Evolutionary conservation across 352 stramenopile species (phyloP).

Genomic region (Pythium utonaiense): DNA sequence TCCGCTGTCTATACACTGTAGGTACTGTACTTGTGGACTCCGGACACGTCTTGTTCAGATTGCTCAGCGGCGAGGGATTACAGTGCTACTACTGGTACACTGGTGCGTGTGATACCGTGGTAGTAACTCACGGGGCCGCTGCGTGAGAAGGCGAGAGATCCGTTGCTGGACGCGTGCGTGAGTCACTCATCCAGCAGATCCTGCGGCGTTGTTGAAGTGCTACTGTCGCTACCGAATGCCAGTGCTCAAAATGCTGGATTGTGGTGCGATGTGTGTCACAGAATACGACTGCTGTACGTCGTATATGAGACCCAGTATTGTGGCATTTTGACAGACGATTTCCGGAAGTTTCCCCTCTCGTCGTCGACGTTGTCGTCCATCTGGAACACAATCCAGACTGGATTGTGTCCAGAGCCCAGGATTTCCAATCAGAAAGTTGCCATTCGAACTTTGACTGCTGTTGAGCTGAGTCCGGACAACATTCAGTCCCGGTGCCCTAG

Average conservation of each 20-base stretch:
- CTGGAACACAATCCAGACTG: too few relatives aligned
- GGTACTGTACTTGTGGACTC: not conserved
- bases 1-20: not conserved
- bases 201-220: not conserved
- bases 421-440: not conserved
- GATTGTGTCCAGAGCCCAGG: not conserved
- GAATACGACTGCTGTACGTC: too few relatives aligned
- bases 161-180: not conserved
- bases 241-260: too few relatives aligned
- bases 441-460: too few relatives aligned
- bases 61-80: not conserved
- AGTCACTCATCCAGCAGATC: not conserved
- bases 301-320: not conserved
- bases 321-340: not conserved
- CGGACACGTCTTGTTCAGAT: not conserved
- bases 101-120: too few relatives aligned
- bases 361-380: not conserved
- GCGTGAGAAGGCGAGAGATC: too few relatives aligned
- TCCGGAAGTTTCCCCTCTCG: too few relatives aligned
- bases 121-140: too few relatives aligned
- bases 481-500: not conserved
- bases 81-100: too few relatives aligned
- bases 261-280: too few relatives aligned
- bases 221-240: not conserved
- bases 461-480: not conserved